A percentile compares a stretch with the other conserved stretches of the same genome.
These are phyloP conservation scores for Stylosanthes scabra DNA, from an alignment of 331 rosid species.

Conservation along the genomic window DNA sequence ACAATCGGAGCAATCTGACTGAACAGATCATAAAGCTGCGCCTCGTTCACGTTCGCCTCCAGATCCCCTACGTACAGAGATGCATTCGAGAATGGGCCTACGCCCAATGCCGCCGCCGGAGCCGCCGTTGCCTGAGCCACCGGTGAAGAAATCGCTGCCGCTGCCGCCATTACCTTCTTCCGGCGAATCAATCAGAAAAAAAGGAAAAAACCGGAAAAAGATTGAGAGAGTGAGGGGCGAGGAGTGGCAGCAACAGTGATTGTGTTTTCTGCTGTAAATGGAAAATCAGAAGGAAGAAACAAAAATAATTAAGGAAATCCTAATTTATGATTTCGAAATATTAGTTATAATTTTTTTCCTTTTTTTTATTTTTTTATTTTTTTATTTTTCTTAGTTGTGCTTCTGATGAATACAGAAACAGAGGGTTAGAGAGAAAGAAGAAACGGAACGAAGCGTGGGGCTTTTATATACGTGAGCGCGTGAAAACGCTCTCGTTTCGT, in stretches of 20 bases:
- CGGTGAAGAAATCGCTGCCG: conserved; percentile 42
- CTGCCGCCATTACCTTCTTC: conserved; percentile 55
- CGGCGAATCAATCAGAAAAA: background rate
- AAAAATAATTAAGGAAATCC: background rate
- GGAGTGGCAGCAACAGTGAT: conserved; percentile 33
- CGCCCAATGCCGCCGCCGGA: conserved; percentile 31
- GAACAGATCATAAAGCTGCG: conserved; percentile 72
- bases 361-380: background rate
- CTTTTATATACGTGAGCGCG: background rate
- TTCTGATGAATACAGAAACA: conserved; percentile 34
- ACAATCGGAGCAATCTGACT: conserved; percentile 57
- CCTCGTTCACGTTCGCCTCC: conserved; percentile 70
- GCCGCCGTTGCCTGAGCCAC: conserved; percentile 37
- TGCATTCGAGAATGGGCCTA: conserved; percentile 44
- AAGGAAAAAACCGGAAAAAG: background rate
- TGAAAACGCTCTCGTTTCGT: conserved; percentile 23
- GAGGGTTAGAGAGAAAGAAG: conserved; percentile 1
- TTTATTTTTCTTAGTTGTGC: conserved; percentile 1
- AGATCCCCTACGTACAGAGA: conserved; percentile 95
- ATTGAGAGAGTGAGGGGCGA: background rate
- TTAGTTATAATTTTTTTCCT: background rate
- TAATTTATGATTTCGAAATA: background rate
- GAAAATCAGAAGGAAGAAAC: background rate
- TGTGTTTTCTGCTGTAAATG: conserved; percentile 4
- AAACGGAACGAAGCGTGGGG: background rate